These are phyloP conservation scores for Kappamyces sp. DNA, from an alignment of 192 early-diverging fungal species.

Conservation along the genomic window DNA sequence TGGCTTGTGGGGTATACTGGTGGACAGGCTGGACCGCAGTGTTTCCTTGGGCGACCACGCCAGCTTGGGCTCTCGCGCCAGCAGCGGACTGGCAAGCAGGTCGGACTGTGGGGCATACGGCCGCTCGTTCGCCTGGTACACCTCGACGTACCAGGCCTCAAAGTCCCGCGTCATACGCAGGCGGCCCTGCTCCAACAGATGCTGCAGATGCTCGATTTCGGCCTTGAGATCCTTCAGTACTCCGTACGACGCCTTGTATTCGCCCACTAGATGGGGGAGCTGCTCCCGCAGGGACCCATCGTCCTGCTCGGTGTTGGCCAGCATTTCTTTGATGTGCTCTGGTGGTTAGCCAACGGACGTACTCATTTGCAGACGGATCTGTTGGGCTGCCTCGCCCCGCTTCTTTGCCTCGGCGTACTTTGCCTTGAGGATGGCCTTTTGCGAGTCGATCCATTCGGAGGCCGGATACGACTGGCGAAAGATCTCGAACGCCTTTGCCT, in stretches of 20 bases:
- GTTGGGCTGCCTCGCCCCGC: slow-evolving; percentile 42
- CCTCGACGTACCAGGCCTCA: slow-evolving; percentile 49
- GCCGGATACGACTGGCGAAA: slow-evolving; percentile 48
- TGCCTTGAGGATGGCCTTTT: slow-evolving; percentile 45
- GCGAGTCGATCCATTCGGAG: slow-evolving; percentile 48
- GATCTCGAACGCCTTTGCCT: slow-evolving; percentile 52
- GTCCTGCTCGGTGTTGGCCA: slow-evolving; percentile 16
- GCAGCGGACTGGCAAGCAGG: no score
- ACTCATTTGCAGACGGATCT: slow-evolving; percentile 44
- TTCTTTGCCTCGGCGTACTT: slow-evolving; percentile 51
- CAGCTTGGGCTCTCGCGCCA: not conserved
- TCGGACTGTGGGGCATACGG: not conserved
- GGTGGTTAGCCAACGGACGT: slow-evolving; percentile 14
- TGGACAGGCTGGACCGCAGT: not conserved
- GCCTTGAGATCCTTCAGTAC: slow-evolving; percentile 51
- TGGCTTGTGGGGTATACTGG: not conserved
- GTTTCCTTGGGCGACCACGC: no score
- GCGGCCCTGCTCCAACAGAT: slow-evolving; percentile 53
- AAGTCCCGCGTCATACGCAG: slow-evolving; percentile 50
- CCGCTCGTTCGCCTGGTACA: slow-evolving; percentile 25
- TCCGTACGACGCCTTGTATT: slow-evolving; percentile 47
- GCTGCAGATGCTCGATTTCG: slow-evolving; percentile 61
- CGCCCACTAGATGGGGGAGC: slow-evolving; percentile 15
- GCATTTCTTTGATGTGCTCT: slow-evolving; percentile 25
- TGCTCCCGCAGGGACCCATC: slow-evolving; percentile 3